These are phyloP conservation scores for Cordia subcordata DNA, from an alignment of 257 asterid species.

Conservation along the genomic window DNA sequence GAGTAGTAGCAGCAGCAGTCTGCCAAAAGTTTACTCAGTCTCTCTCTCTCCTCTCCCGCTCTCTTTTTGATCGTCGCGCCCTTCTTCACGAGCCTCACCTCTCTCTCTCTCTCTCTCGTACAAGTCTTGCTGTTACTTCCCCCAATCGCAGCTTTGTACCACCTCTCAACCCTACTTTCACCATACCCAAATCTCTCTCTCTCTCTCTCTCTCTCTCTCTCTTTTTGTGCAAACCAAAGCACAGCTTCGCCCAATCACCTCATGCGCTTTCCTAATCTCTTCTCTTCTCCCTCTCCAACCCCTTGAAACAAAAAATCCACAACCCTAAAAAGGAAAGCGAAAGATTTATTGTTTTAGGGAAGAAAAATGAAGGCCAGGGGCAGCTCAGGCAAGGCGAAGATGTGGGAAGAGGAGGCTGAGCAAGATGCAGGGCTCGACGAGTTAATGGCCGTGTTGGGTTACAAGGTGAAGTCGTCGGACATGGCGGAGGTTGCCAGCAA, in stretches of 20 bases:
- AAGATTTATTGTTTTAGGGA: constrained; percentile 6
- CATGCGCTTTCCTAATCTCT: constrained; percentile 3
- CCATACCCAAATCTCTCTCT: not conserved
- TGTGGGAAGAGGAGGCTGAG: constrained; percentile 32
- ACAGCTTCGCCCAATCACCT: constrained; percentile 31
- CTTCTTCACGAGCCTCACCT: constrained; percentile 13
- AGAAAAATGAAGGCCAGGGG: constrained; percentile 7
- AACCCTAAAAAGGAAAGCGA: constrained; percentile 17
- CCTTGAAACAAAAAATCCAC: not conserved
- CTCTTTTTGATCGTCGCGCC: constrained; percentile 23
- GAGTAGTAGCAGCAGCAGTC: not conserved
- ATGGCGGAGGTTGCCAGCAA: constrained; percentile 72
- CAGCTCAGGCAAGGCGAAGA: constrained; percentile 33
- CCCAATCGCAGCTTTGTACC: constrained; percentile 1
- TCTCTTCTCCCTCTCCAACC: constrained; percentile 7
- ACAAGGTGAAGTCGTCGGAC: constrained; percentile 54
- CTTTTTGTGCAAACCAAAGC: constrained; percentile 20
- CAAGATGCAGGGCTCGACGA: constrained; percentile 55
- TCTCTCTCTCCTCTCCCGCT: not conserved
- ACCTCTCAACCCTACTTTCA: not conserved
- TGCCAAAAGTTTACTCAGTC: not conserved
- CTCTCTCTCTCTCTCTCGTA: constrained; percentile 11
- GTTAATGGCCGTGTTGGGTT: constrained; percentile 62
- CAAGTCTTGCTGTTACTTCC: constrained; percentile 5
- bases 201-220: constrained; percentile 7